phyloP scores from a whole-genome alignment of 768 basidiomycete genomes.

The Amanita jacksonii region DNA sequence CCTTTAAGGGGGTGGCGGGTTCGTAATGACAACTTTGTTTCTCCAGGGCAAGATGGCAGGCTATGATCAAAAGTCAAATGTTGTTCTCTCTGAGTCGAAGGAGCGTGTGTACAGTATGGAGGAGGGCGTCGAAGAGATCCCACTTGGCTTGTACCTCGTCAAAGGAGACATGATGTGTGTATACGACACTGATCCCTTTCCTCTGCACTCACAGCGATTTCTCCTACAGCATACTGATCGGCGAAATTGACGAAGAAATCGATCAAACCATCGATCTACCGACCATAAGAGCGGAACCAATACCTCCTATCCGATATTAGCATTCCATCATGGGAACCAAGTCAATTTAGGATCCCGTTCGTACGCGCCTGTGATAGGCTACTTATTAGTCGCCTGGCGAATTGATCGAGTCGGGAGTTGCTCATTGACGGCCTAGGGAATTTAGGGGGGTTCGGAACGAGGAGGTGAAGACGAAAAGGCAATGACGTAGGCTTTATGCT shows the following conservation, averaged over 20 bases:
- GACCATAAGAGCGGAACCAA: constrained; percentile 79
- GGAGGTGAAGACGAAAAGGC: too few relatives aligned
- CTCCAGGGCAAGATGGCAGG: constrained; percentile 81
- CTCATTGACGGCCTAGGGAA: too few relatives aligned
- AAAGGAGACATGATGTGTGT: constrained; percentile 98
- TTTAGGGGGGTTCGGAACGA: too few relatives aligned
- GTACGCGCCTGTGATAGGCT: too few relatives aligned
- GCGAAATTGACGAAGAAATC: constrained; percentile 76
- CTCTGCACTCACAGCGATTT: constrained; percentile 2
- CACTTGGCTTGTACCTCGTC: constrained; percentile 91
- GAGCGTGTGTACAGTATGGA: constrained; percentile 91
- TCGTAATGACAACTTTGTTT: not conserved
- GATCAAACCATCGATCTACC: constrained; percentile 70
- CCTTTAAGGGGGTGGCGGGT: too few relatives aligned
- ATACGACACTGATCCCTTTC: not conserved
- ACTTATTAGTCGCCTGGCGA: too few relatives aligned
- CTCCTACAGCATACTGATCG: constrained; percentile 52
- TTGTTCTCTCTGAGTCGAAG: constrained; percentile 88
- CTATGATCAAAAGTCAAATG: constrained; percentile 92
- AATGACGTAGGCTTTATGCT: too few relatives aligned
- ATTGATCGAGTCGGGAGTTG: too few relatives aligned
- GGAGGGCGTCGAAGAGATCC: constrained; percentile 89
- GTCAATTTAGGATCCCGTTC: too few relatives aligned
- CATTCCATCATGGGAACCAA: not conserved
- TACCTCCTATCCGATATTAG: constrained; percentile 74